Evolutionary conservation across 2,329 filamentous ascomycete genomes (phyloP).

Genomic region (Pestalotiopsis sp.): DNA sequence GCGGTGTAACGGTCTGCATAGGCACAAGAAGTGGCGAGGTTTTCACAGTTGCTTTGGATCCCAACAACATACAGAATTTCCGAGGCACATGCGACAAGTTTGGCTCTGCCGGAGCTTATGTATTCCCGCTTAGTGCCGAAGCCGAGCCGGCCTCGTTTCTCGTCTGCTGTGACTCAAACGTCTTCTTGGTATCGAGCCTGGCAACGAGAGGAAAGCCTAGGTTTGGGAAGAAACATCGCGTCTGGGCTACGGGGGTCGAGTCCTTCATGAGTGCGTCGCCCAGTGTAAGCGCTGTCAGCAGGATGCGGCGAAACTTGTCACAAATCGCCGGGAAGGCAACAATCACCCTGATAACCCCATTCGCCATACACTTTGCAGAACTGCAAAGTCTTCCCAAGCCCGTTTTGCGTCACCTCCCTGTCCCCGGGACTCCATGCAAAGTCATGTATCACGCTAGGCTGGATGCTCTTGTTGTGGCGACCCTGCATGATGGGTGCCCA

Average conservation of each 20-base stretch:
- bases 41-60: constrained; percentile 36
- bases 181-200: constrained; percentile 25
- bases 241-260: constrained; percentile 55
- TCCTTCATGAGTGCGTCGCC: constrained; percentile 48
- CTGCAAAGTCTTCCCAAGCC: constrained; percentile 39
- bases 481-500: constrained; percentile 42
- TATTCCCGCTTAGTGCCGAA: constrained; percentile 29
- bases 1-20: constrained; percentile 36
- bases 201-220: constrained; percentile 15
- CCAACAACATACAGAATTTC: constrained; percentile 16
- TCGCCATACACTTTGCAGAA: constrained; percentile 54
- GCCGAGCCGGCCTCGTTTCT: constrained; percentile 47
- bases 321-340: constrained; percentile 39
- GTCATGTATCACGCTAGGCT: constrained; percentile 57
- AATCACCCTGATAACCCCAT: constrained; percentile 51
- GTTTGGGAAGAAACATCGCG: constrained; percentile 43
- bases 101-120: constrained; percentile 29
- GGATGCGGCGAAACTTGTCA: constrained; percentile 41
- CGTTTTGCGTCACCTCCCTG: constrained; percentile 29
- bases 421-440: constrained; percentile 47
- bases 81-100: constrained; percentile 22
- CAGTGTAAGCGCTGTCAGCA: constrained; percentile 48
- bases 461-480: constrained; percentile 55
- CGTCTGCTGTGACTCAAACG: constrained; percentile 35
- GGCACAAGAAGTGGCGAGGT: constrained; percentile 57